phyloP scores from a whole-genome alignment of 2,329 filamentous ascomycete species.

The Tolypocladium tundrense region DNA sequence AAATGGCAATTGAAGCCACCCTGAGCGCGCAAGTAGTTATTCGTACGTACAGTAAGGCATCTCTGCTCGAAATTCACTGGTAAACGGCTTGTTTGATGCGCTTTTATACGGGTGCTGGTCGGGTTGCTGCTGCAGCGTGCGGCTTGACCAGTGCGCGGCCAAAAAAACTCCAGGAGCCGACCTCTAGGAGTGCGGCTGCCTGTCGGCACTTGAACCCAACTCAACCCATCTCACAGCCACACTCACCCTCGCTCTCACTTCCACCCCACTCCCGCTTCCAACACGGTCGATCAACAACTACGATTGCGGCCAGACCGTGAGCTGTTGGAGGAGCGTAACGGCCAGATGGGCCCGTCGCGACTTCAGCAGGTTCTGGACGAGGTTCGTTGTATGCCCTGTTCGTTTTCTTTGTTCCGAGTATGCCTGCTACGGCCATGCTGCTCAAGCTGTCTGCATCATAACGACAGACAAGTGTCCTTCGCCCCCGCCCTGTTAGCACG shows the following conservation, averaged over 20 bases:
- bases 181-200: too few relatives aligned
- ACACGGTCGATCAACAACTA: too few relatives aligned
- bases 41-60: background rate
- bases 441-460: background rate
- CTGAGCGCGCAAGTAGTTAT: background rate
- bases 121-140: background rate
- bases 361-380: background rate
- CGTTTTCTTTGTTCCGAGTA: background rate
- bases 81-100: background rate
- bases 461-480: background rate
- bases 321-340: background rate
- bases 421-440: background rate
- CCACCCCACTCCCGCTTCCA: background rate
- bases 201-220: background rate
- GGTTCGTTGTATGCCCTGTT: background rate
- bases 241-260: background rate
- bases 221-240: background rate
- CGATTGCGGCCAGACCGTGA: background rate
- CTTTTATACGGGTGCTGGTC: background rate
- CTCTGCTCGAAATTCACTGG: background rate
- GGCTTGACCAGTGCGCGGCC: background rate
- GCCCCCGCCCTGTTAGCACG: background rate
- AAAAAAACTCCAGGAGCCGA: too few relatives aligned
- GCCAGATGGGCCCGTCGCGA: background rate
- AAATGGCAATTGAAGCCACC: background rate